phyloP scores from a whole-genome alignment of 2,329 filamentous ascomycete genomes.

The Stagonosporopsis cucurbitacearum region DNA sequence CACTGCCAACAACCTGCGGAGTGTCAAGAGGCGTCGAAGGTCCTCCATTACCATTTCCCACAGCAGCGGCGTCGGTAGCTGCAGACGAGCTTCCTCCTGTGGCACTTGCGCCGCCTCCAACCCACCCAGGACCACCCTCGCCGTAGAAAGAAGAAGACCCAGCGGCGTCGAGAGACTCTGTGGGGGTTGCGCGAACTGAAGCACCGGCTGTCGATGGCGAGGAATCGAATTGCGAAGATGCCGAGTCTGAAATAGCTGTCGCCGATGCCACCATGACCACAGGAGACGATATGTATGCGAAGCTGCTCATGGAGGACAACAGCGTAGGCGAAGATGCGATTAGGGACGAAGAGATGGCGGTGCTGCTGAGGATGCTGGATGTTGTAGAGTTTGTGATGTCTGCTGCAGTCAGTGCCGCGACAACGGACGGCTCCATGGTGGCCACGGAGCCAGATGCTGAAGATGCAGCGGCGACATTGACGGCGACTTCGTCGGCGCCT shows the following conservation, averaged over 20 bases:
- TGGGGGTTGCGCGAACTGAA: constrained; percentile 1
- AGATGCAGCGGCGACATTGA: constrained; percentile 15
- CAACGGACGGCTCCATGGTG: constrained; percentile 12
- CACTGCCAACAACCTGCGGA: constrained; percentile 65
- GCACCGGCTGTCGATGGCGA: not conserved
- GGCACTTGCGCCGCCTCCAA: constrained; percentile 13
- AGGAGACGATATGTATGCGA: constrained; percentile 1
- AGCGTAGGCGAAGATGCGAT: constrained; percentile 6
- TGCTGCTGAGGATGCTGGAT: constrained; percentile 3
- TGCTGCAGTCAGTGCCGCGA: constrained; percentile 9
- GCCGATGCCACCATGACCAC: not conserved
- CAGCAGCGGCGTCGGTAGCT: constrained; percentile 17
- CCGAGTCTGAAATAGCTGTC: not conserved
- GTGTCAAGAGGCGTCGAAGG: constrained; percentile 50
- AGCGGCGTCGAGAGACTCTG: constrained; percentile 10
- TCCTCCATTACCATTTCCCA: constrained; percentile 12
- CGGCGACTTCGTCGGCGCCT: constrained; percentile 15
- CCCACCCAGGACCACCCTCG: constrained; percentile 3
- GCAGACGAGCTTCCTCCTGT: constrained; percentile 23
- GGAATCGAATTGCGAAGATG: not conserved
- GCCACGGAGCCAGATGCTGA: constrained; percentile 8
- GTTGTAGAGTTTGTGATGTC: not conserved
- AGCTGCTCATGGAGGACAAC: constrained; percentile 4
- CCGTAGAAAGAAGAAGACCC: constrained; percentile 14
- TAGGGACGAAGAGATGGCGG: constrained; percentile 5